Conservation (phyloP, 2,329 filamentous ascomycete genomes). For the Daldinia sp. region DNA sequence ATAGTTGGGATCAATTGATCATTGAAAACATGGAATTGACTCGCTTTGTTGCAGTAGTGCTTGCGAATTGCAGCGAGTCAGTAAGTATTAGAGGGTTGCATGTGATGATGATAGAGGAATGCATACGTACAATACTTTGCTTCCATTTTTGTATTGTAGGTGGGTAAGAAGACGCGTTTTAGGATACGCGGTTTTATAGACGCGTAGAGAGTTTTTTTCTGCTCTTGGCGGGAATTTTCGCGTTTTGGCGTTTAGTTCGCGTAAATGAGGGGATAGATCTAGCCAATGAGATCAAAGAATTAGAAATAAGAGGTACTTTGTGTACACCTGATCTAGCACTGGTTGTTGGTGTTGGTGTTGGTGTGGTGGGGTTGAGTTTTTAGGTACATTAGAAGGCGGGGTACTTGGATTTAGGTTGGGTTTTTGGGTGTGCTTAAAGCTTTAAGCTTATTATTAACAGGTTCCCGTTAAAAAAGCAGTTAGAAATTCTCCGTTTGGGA, state of each 20-base stretch:
- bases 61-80: not conserved
- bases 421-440: not conserved
- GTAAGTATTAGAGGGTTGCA: not conserved
- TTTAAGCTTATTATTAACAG: no score
- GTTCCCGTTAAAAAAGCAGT: not conserved
- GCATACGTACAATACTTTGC: not conserved
- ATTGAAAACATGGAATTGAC: not conserved
- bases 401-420: not conserved
- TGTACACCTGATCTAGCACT: not conserved
- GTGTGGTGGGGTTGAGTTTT: slow-evolving; percentile 1
- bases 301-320: not conserved
- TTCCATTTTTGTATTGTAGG: not conserved
- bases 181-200: not conserved
- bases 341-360: not conserved
- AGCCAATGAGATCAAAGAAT: slow-evolving; percentile 10
- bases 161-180: not conserved
- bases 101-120: slow-evolving; percentile 2
- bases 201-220: slow-evolving; percentile 24
- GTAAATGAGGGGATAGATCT: not conserved
- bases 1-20: not conserved
- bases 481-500: slow-evolving; percentile 2
- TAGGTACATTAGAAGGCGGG: not conserved
- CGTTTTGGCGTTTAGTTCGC: slow-evolving; percentile 20
- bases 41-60: not conserved
- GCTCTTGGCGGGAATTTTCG: slow-evolving; percentile 25